Evolutionary conservation across 345 rosid species (phyloP), one percentile per base, ranked within the genome.

Genomic region (Ceriops decandra): DNA sequence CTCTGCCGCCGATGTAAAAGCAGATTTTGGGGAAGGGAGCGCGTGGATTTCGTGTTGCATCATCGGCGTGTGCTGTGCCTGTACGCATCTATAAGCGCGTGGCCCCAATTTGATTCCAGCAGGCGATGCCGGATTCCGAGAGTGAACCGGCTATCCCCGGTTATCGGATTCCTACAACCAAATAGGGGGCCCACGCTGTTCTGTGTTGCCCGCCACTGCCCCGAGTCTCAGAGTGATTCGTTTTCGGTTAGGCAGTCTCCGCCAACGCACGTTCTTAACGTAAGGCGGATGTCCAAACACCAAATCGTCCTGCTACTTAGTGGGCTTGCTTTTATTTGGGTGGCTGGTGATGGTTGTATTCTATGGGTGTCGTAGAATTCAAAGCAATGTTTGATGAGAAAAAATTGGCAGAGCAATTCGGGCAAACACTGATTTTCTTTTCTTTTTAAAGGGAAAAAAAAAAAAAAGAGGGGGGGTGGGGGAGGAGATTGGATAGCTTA

Each of bases 231-330:
- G 84, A 52, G 7, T 33, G 72, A 68, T 80, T 65, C 77, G 72
- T 49, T 83, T 64, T 74, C 79, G 28, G 74, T 71, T 63, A 66
- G 77, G 81, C 86, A 28, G 68, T 78, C 73, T 65, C 70, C 73
- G 49, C 78, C 78, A 53, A 63, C 66, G 64, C 46, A 38, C 15
- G 46, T 38, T 0, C 0, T 10, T 2, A 38, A 38, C 46, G 46
- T 38, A 10, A 38, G 2, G 46, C 11, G 46, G 15, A 38, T 38
- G 46, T 38, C 13, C 15, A 38, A 38, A 38, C 15, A 38, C 46
- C 46, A 38, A 38, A 38, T 10, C 11, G 46, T 38, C 46, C 46
- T 10, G 46, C 13, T 11, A 38, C 46, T 38, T 11, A 38, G 47
- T 2, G 10, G 47, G 47, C 47, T 38, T 38, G 15, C 47, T 38